Conservation (phyloP, 306 rosid genomes). For the Rosa chinensis region DNA sequence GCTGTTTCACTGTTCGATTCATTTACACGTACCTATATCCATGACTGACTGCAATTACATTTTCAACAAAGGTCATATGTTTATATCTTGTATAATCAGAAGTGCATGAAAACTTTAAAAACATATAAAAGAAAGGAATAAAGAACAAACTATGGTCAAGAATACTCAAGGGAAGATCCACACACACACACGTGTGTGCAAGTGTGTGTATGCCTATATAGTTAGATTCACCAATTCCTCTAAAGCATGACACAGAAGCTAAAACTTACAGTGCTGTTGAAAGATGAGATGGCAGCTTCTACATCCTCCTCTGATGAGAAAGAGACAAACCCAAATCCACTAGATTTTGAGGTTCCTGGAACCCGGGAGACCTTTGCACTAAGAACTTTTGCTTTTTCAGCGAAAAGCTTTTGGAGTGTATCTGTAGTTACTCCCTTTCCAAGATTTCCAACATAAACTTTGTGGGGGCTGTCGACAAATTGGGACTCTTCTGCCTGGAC, state of each 20-base stretch:
- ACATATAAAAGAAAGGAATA: constrained; percentile 21
- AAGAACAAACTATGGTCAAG: background rate
- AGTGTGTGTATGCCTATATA: background rate
- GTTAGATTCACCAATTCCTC: constrained; percentile 12
- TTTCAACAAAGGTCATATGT: background rate
- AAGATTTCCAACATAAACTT: constrained; percentile 92
- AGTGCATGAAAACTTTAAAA: constrained; percentile 14
- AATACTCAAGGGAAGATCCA: background rate
- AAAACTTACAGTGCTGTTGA: constrained; percentile 80
- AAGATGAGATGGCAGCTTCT: constrained; percentile 72
- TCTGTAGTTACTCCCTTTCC: constrained; percentile 78
- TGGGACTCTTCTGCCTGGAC: constrained; percentile 69
- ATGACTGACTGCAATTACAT: background rate
- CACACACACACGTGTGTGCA: background rate
- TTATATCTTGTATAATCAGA: background rate
- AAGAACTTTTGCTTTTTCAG: constrained; percentile 73
- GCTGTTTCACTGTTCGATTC: background rate
- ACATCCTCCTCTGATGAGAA: constrained; percentile 92
- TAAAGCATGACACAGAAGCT: constrained; percentile 10
- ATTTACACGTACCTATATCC: background rate
- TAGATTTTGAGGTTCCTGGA: constrained; percentile 89
- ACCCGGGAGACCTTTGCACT: constrained; percentile 91
- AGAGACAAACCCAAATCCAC: constrained; percentile 78
- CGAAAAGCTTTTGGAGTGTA: constrained; percentile 58
- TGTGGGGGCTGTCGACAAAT: constrained; percentile 83